Evolutionary conservation across 305 asterid genomes (phyloP).

Genomic region (Plantago coronopus): DNA sequence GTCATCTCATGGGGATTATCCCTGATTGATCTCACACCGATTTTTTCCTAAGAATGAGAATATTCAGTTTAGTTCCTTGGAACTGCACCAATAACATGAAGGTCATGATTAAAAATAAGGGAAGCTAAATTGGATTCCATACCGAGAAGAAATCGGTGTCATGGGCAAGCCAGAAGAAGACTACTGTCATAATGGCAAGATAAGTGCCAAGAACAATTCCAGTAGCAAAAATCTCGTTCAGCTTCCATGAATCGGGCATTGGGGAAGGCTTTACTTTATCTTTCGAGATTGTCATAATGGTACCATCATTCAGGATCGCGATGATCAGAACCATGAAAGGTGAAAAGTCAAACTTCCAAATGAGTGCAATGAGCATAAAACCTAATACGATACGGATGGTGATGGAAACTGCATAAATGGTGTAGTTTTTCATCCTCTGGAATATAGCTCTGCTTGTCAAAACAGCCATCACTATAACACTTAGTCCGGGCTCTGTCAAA

Average conservation of each 20-base stretch:
- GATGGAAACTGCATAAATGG: conserved; percentile 55
- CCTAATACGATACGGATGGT: conserved; percentile 56
- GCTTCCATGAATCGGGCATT: conserved; percentile 56
- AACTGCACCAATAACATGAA: not conserved
- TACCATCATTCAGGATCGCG: conserved; percentile 56
- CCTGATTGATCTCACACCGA: conserved; percentile 38
- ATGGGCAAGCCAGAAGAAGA: conserved; percentile 46
- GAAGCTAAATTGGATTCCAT: not conserved
- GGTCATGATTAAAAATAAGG: not conserved
- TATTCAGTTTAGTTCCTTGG: not conserved
- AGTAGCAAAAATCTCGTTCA: conserved; percentile 51
- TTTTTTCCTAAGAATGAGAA: conserved; percentile 12
- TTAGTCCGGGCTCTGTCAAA: conserved; percentile 48
- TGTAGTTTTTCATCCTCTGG: conserved; percentile 65
- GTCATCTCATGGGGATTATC: conserved; percentile 41
- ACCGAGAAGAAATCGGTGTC: conserved; percentile 39
- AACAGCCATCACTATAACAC: conserved; percentile 53
- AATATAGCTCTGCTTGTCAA: conserved; percentile 52
- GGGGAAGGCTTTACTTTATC: conserved; percentile 61
- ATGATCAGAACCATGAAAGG: conserved; percentile 62
- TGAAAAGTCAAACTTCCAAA: conserved; percentile 59
- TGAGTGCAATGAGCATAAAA: conserved; percentile 51
- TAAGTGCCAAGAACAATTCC: conserved; percentile 52
- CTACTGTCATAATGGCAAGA: conserved; percentile 49
- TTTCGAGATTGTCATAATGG: conserved; percentile 60